These are phyloP conservation scores for Populus tremula DNA, from an alignment of 345 rosid species.

Conservation along the genomic window DNA sequence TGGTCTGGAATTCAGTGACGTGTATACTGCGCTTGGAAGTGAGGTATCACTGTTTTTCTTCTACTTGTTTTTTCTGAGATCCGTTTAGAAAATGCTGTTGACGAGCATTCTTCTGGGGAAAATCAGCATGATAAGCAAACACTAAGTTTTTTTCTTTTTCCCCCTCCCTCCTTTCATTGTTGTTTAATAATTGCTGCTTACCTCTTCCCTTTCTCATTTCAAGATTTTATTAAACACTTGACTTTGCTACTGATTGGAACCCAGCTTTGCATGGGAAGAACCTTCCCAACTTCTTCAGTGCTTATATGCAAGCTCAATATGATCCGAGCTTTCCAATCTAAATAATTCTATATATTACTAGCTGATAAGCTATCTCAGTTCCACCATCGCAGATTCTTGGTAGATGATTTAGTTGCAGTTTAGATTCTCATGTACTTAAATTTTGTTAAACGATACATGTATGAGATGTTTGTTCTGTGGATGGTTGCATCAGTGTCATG, in stretches of 20 bases:
- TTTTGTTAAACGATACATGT: background rate
- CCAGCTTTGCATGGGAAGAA: background rate
- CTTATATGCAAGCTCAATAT: background rate
- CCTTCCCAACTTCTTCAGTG: background rate
- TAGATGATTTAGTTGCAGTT: background rate
- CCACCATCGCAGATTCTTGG: background rate
- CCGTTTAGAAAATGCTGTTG: background rate
- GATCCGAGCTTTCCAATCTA: background rate
- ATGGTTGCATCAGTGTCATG: background rate
- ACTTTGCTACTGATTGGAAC: background rate
- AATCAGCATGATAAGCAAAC: background rate
- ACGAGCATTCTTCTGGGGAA: background rate
- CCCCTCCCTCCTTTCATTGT: background rate
- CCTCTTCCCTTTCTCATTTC: background rate
- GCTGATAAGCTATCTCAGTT: background rate
- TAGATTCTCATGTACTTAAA: background rate
- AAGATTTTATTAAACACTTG: background rate
- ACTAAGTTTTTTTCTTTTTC: background rate
- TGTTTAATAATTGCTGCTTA: background rate
- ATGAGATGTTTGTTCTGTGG: background rate
- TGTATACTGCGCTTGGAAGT: slow-evolving; percentile 98
- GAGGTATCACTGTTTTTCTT: slow-evolving; percentile 53
- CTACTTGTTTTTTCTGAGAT: background rate
- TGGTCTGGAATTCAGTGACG: slow-evolving; percentile 99
- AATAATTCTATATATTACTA: background rate